Evolutionary conservation across 352 stramenopile genomes (phyloP), one percentile per base, ranked within the genome.

Genomic region (Globisporangium barbulae): DNA sequence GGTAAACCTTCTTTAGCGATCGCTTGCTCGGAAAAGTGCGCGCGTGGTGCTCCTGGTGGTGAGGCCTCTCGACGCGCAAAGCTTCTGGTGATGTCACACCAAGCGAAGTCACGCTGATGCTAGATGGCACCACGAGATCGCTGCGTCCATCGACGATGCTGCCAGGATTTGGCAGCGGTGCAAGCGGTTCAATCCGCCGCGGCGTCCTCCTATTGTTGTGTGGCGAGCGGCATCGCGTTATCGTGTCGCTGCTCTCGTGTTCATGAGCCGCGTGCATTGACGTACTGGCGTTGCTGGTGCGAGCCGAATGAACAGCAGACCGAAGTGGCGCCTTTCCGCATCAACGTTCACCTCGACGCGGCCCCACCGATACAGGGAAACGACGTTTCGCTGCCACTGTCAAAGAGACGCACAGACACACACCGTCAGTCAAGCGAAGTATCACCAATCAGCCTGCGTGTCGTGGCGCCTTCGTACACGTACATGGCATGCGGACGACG

Each of bases 1-100:
- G 56, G 3, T 69, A 64, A 15, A 33, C 6, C 19, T 59, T 69
- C 56, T 60, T 64, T 8, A 49, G 30, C 28, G 52, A 61, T 6
- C 31, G 50, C 9, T 22, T 37, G 35, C 25, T 60, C 25, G 10
- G 28, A 12, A 5, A 45, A 15, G 15, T 28, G 10, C 19, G 30
- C 4, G 28, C 2, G n/a, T 37, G 22, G 15, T 3, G 28, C 5
- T 3, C n/a, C 1, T 3, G 4, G 19, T 15, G 10, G 17, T 10
- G 17, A 3, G 35, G 1, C 30, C 22, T 69, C 55, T 64, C n/a
- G 0, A 1, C 7, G 15, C 45, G 44, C 1, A 31, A 10, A 25
- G 53, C 61, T 17, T 54, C 5, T 10, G n/a, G 15, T 17, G 25
- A 28, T 17, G 53, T 4, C 8, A 13, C 0, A 0, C 15, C 50